Percentiles rank a stretch among this genome's conserved stretches.
Conservation (phyloP, 495 filamentous ascomycete genomes). For the Hyaloscypha variabilis region DNA sequence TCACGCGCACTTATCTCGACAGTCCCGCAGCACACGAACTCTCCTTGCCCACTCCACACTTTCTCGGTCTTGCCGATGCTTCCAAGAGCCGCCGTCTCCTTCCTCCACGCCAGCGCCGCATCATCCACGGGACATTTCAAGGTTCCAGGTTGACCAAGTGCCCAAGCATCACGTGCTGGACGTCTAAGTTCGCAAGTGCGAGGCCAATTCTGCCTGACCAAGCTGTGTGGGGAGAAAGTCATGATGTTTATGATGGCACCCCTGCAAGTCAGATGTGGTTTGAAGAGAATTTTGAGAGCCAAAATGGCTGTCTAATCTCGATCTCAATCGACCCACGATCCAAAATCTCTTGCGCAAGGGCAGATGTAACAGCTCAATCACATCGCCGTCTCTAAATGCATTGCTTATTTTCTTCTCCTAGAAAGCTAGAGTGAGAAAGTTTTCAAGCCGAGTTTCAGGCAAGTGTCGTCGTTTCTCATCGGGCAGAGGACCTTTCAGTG, state of each 20-base stretch:
- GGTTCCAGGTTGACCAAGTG: neutral
- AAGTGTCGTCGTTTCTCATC: neutral
- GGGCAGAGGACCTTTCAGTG: neutral
- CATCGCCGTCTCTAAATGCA: neutral
- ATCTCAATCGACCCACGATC: neutral
- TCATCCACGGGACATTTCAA: too few species aligned
- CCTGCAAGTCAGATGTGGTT: too few species aligned
- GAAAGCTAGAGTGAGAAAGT: neutral
- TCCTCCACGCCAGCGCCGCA: too few species aligned
- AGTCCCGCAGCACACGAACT: neutral
- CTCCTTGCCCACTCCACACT: neutral
- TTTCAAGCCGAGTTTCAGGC: conserved; percentile 3
- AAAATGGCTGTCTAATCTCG: too few species aligned
- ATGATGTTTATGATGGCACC: too few species aligned
- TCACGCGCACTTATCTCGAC: neutral
- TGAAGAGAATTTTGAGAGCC: too few species aligned
- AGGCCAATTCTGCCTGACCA: neutral
- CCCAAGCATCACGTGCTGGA: neutral
- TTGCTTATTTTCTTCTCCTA: neutral
- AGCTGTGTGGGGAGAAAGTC: neutral
- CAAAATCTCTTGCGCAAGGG: neutral
- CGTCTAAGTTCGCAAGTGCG: neutral
- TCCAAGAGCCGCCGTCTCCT: too few species aligned
- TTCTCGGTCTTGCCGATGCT: neutral
- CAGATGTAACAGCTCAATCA: neutral